phyloP scores from a whole-genome alignment of 1,139 yeast genomes.

The Nadsonia starkeyi-henricii region DNA sequence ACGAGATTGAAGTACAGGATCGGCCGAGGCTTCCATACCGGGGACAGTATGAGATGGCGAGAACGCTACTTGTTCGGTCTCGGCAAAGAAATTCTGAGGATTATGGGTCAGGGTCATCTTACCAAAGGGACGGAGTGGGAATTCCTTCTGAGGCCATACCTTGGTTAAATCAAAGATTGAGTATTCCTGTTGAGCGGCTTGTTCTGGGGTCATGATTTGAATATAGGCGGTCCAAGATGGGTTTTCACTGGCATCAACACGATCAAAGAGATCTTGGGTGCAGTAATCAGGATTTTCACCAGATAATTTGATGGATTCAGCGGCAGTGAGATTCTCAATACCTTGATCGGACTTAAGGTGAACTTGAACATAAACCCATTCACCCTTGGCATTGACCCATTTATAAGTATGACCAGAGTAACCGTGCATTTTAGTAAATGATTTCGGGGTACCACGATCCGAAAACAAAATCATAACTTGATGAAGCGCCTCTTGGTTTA shows the following conservation, averaged over 20 bases:
- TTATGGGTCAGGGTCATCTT: constrained; percentile 43
- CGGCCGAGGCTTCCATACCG: constrained; percentile 56
- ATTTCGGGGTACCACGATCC: constrained; percentile 46
- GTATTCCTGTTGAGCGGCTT: constrained; percentile 39
- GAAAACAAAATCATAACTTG: constrained; percentile 39
- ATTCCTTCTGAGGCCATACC: constrained; percentile 53
- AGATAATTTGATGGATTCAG: constrained; percentile 35
- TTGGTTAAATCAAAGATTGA: constrained; percentile 48
- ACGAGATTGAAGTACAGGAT: constrained; percentile 56
- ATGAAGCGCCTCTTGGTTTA: constrained; percentile 39
- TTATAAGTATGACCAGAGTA: constrained; percentile 52
- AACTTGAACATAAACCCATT: constrained; percentile 41
- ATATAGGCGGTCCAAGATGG: constrained; percentile 42
- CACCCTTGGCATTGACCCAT: constrained; percentile 39
- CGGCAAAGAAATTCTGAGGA: constrained; percentile 51
- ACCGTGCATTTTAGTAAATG: constrained; percentile 43
- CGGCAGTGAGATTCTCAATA: constrained; percentile 32
- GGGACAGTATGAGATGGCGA: constrained; percentile 62
- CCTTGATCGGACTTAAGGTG: constrained; percentile 42
- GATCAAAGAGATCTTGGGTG: constrained; percentile 33
- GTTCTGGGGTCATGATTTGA: constrained; percentile 46
- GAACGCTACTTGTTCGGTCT: constrained; percentile 55
- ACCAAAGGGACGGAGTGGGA: constrained; percentile 52
- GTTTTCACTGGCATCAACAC: constrained; percentile 36
- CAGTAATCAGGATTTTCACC: constrained; percentile 41